A percentile compares a stretch with the other conserved stretches of the same genome.
phyloP scores from a whole-genome alignment of 2,329 filamentous ascomycete species.

The Fusarium burgessii region DNA sequence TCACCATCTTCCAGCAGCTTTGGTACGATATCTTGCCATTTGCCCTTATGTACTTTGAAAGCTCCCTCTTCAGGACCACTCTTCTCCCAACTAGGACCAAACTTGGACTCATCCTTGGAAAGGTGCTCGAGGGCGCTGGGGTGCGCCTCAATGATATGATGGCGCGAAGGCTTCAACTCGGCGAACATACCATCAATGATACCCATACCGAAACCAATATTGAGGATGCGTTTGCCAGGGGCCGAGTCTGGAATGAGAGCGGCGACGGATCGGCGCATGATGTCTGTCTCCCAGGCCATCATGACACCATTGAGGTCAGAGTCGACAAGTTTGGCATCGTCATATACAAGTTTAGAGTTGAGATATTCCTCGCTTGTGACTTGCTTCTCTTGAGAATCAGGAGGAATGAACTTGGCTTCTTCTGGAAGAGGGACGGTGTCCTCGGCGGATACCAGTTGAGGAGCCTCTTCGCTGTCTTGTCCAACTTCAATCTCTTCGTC shows the following conservation, averaged over 20 bases:
- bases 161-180: slow-evolving; percentile 72
- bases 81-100: slow-evolving; percentile 67
- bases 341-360: slow-evolving; percentile 73
- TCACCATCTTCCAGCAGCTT: slow-evolving; percentile 74
- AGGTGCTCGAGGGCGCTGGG: slow-evolving; percentile 79
- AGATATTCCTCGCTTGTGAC: slow-evolving; percentile 78
- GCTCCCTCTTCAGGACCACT: slow-evolving; percentile 71
- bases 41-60: slow-evolving; percentile 74
- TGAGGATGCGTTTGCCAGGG: slow-evolving; percentile 76
- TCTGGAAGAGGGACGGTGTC: slow-evolving; percentile 48
- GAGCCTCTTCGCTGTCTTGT: slow-evolving; percentile 55
- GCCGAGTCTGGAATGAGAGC: slow-evolving; percentile 64
- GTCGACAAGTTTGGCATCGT: slow-evolving; percentile 76
- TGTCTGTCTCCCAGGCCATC: slow-evolving; percentile 92
- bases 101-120: slow-evolving; percentile 59
- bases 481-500: slow-evolving; percentile 63
- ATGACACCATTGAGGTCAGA: slow-evolving; percentile 85
- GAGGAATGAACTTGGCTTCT: slow-evolving; percentile 50
- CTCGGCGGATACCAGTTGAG: slow-evolving; percentile 48
- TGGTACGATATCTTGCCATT: slow-evolving; percentile 85
- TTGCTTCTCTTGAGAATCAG: slow-evolving; percentile 55
- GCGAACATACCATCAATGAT: slow-evolving; percentile 86
- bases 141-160: slow-evolving; percentile 91
- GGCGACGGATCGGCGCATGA: slow-evolving; percentile 83
- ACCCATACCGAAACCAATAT: slow-evolving; percentile 92